Base-by-base conservation (phyloP, 768 basidiomycete genomes). In the Mrakia gelida region DNA sequence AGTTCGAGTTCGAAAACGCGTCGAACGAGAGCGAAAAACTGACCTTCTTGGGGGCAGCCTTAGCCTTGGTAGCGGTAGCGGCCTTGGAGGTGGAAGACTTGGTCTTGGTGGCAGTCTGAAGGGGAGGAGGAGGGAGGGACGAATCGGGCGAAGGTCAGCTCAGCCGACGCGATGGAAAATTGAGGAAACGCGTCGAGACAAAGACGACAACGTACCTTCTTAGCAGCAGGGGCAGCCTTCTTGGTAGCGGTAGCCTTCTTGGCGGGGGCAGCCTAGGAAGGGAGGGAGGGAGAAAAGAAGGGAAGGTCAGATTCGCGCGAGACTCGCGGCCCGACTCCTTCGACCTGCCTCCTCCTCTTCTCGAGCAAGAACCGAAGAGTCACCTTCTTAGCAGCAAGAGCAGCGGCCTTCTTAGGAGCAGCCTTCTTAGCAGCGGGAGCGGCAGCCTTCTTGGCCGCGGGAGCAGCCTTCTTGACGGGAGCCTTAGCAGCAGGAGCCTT, bases 201-300 rank as follows among this genome's bases (percentile, higher is more conserved):
- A 23, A 13, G 10, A 21, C 52, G 41, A 30, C 16, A 28, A 52
- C 76, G 54, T 63, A 90, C 90, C 89, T 91, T 92, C 87, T 92
- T 92, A 13, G 88, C 89, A 70, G 75, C 77, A 13, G 85, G 76
- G 15, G 83, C 82, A 10, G 83, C 79, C 79, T 86, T 86, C 80
- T 84, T 84, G 79, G 82, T 78, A 28, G 83, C 80, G 52, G 84
- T 81, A 54, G 85, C 82, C 82, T 87, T 86, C 84, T 87, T 85
- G 9, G 85, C 81, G 79, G 88, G 86, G 71, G 86, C 86, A n/a
- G 85, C 56, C 56, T 65, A 41, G 41, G n/a, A 61, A 30, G 16
- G 38, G 49, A 30, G 32, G 13, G 4, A 11, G 56, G 15, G 26
- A 54, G 9, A 23, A 68, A 38, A 18, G 38, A 23, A 9, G n/a